Percentiles rank a stretch among this genome's conserved stretches.
Evolutionary conservation across 176 grass and related monocot species (phyloP).

Genomic region (Triticum aestivum): IWGSC_CS_RefSeq_v2.1 NC_057812.1:710689278-710689777

Average conservation of each 20-base stretch:
- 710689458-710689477: neutral
- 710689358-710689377: slow-evolving; percentile 22
- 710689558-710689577: slow-evolving; percentile 89
- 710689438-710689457: slow-evolving; percentile 16
- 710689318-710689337: slow-evolving; percentile 95
- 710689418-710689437: neutral
- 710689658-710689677: slow-evolving; percentile 85
- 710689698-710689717: slow-evolving; percentile 60
- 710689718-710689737: neutral
- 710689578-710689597: slow-evolving; percentile 83
- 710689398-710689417: slow-evolving; percentile 10
- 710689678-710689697: slow-evolving; percentile 82
- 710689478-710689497: neutral
- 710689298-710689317: slow-evolving; percentile 94
- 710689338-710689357: slow-evolving; percentile 88
- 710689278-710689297: slow-evolving; percentile 99
- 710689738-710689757: slow-evolving; percentile 22
- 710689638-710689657: slow-evolving; percentile 99
- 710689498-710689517: slow-evolving; percentile 1
- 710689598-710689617: slow-evolving; percentile 79
- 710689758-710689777: slow-evolving; percentile 14
- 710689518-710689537: slow-evolving; percentile 27
- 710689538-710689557: slow-evolving; percentile 98
- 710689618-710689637: slow-evolving; percentile 90
- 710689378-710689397: slow-evolving; percentile 9